phyloP scores from a whole-genome alignment of 768 basidiomycete species.

The Calocera viscosa region DNA sequence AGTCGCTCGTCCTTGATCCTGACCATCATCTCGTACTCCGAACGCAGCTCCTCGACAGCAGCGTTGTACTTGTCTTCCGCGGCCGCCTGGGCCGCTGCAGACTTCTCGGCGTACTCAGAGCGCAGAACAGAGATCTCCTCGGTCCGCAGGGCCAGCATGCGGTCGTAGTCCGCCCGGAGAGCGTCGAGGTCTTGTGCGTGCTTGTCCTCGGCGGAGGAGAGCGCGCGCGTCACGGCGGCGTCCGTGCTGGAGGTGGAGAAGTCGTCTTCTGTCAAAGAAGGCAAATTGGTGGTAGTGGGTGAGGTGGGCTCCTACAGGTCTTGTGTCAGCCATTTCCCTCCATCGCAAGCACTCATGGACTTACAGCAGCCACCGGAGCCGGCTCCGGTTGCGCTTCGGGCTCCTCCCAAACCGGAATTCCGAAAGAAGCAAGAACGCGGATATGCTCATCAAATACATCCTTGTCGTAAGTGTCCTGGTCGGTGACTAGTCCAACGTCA shows the following conservation, averaged over 20 bases:
- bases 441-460: neutral
- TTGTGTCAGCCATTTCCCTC: too few relatives aligned
- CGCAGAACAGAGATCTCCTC: neutral
- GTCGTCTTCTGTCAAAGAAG: neutral
- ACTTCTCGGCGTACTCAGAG: neutral
- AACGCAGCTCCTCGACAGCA: too few relatives aligned
- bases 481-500: neutral
- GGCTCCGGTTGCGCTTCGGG: slow-evolving; percentile 9
- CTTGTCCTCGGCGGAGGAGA: neutral
- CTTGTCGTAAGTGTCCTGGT: neutral
- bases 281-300: neutral
- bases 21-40: too few relatives aligned
- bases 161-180: neutral
- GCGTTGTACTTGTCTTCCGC: too few relatives aligned
- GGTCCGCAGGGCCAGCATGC: neutral
- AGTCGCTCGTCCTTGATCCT: too few relatives aligned
- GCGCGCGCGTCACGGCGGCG: neutral
- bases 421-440: slow-evolving; percentile 9
- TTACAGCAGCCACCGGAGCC: too few relatives aligned
- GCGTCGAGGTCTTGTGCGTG: neutral
- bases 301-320: neutral
- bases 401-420: slow-evolving; percentile 15
- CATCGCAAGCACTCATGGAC: too few relatives aligned
- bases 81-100: too few relatives aligned
- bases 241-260: neutral